A percentile compares a stretch with the other conserved stretches of the same genome.
Evolutionary conservation across 495 filamentous ascomycete species (phyloP).

Genomic region (Trichoderma virens): DNA sequence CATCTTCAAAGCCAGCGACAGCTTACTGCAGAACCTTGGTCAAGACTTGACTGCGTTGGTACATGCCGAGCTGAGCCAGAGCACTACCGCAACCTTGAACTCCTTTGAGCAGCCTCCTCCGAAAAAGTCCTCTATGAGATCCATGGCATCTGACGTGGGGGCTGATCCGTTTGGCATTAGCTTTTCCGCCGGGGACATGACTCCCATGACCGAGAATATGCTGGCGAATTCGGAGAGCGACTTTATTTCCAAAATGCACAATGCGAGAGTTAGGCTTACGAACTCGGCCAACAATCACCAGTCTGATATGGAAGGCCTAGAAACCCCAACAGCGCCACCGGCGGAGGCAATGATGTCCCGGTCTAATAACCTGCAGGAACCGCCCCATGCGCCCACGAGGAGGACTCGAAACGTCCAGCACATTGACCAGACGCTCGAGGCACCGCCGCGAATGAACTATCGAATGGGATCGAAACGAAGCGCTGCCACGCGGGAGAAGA

Average conservation of each 20-base stretch:
- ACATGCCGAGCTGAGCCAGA: slow-evolving; percentile 25
- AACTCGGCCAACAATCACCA: slow-evolving; percentile 13
- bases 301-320: slow-evolving; percentile 26
- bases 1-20: slow-evolving; percentile 67
- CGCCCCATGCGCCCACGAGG: slow-evolving; percentile 60
- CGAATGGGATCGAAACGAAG: slow-evolving; percentile 41
- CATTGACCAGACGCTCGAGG: slow-evolving; percentile 45
- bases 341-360: slow-evolving; percentile 31
- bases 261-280: slow-evolving; percentile 29
- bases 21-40: slow-evolving; percentile 32
- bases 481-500: slow-evolving; percentile 37
- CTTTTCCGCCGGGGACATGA: slow-evolving; percentile 18
- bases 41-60: slow-evolving; percentile 20
- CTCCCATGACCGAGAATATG: slow-evolving; percentile 25
- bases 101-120: slow-evolving; percentile 23
- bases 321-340: slow-evolving; percentile 29
- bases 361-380: slow-evolving; percentile 34
- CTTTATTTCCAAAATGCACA: slow-evolving; percentile 32
- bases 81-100: slow-evolving; percentile 13
- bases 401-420: slow-evolving; percentile 53
- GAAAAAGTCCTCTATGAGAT: slow-evolving; percentile 29
- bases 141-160: slow-evolving; percentile 25
- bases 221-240: slow-evolving; percentile 30
- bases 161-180: slow-evolving; percentile 32
- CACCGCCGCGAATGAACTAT: slow-evolving; percentile 57